Evolutionary conservation across 257 asterid genomes (phyloP).

Genomic region (Capsicum rhomboideum): DNA sequence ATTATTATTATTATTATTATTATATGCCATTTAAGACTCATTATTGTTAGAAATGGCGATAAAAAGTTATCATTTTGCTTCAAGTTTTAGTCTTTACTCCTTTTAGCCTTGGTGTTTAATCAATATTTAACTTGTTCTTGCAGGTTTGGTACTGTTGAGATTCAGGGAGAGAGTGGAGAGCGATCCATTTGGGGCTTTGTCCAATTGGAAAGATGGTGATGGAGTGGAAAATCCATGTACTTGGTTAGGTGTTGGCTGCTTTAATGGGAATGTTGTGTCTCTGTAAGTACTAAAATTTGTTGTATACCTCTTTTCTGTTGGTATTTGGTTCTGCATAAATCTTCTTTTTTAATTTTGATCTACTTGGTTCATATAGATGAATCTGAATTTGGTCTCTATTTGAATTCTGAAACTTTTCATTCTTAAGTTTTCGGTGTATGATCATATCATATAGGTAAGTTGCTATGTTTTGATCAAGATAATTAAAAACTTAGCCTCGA

Average conservation of each 20-base stretch:
- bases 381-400: neutral
- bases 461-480: neutral
- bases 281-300: conserved; percentile 42
- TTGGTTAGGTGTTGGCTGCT: conserved; percentile 80
- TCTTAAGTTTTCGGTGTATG: neutral
- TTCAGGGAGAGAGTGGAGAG: conserved; percentile 39
- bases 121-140: neutral
- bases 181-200: conserved; percentile 62
- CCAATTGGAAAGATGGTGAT: conserved; percentile 53
- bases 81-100: neutral
- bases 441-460: too few relatives aligned
- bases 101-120: neutral
- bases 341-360: neutral
- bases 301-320: neutral
- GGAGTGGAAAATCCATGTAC: conserved; percentile 59
- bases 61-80: neutral
- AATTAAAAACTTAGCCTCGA: neutral
- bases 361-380: neutral
- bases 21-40: neutral
- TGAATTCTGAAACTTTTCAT: neutral
- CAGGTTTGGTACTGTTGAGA: conserved; percentile 67
- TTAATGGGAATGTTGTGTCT: conserved; percentile 46
- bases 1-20: neutral
- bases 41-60: neutral
- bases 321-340: neutral